A percentile compares a stretch with the other conserved stretches of the same genome.
Conservation (phyloP, 2,329 filamentous ascomycete species). For the Trichoderma arundinaceum region DNA sequence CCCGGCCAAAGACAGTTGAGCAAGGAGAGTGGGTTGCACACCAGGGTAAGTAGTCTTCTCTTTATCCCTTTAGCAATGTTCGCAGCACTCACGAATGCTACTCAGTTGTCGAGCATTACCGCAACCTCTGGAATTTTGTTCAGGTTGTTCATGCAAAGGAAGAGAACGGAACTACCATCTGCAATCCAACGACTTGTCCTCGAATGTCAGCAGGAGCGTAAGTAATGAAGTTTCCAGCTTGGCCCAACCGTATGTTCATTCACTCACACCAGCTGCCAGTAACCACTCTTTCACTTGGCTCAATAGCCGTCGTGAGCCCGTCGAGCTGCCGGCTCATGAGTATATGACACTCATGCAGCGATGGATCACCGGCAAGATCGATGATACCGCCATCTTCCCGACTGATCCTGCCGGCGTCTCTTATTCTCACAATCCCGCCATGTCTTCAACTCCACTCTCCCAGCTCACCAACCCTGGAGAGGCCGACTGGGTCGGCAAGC, state of each 20-base stretch:
- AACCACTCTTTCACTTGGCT: slow-evolving; percentile 98
- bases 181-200: slow-evolving; percentile 82
- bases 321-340: slow-evolving; percentile 88
- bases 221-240: slow-evolving; percentile 49
- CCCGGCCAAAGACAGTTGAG: slow-evolving; percentile 90
- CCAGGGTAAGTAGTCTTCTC: slow-evolving; percentile 67
- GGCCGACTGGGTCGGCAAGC: slow-evolving; percentile 83
- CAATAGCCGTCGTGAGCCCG: slow-evolving; percentile 82
- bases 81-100: slow-evolving; percentile 21
- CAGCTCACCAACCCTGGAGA: slow-evolving; percentile 67
- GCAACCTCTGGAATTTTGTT: slow-evolving; percentile 86
- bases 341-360: slow-evolving; percentile 97
- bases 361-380: slow-evolving; percentile 96
- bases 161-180: slow-evolving; percentile 76
- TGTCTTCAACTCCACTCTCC: slow-evolving; percentile 64
- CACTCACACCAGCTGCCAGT: slow-evolving; percentile 43
- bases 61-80: slow-evolving; percentile 35
- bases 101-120: slow-evolving; percentile 88
- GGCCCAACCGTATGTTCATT: background rate
- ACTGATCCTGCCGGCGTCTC: slow-evolving; percentile 78
- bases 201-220: slow-evolving; percentile 94
- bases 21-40: slow-evolving; percentile 95
- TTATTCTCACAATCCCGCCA: slow-evolving; percentile 65
- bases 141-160: slow-evolving; percentile 87
- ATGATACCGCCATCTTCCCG: slow-evolving; percentile 87